Evolutionary conservation across 148 eudicot genomes (phyloP).

Genomic region (Rhododendron ovatum): DNA sequence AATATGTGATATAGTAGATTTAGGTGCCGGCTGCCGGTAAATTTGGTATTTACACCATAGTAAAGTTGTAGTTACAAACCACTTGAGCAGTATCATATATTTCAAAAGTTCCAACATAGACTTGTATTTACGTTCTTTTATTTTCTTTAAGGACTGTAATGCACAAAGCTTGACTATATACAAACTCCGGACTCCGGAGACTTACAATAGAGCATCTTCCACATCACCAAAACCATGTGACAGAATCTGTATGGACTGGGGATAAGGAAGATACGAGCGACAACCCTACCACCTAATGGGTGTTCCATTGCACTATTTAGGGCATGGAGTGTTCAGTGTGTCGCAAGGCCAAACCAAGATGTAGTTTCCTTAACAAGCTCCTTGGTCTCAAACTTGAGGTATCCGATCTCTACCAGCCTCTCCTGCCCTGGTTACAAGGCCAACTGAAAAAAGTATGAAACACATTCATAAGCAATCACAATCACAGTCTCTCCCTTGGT

Average conservation of each 20-base stretch:
- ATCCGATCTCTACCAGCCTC: slow-evolving; percentile 77
- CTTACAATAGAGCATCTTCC: too few species aligned
- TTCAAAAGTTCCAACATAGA: slow-evolving; percentile 1
- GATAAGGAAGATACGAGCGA: slow-evolving; percentile 67
- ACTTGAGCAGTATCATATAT: neutral
- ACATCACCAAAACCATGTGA: too few species aligned
- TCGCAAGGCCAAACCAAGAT: slow-evolving; percentile 53
- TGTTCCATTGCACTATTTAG: slow-evolving; percentile 78
- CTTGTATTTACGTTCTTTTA: neutral
- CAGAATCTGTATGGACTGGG: slow-evolving; percentile 43
- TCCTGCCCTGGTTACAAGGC: slow-evolving; percentile 51
- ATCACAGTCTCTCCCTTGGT: too few species aligned
- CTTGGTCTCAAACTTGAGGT: slow-evolving; percentile 62
- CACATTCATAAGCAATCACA: neutral
- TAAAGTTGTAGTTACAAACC: neutral
- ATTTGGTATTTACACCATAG: neutral
- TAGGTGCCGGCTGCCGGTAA: neutral
- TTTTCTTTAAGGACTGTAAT: neutral
- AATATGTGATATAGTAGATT: too few species aligned
- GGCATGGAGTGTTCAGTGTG: slow-evolving; percentile 54
- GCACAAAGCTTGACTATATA: slow-evolving; percentile 1
- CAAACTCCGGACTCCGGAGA: neutral
- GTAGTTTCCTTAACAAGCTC: slow-evolving; percentile 43
- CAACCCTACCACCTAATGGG: slow-evolving; percentile 71
- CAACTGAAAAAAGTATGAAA: slow-evolving; percentile 48